These are phyloP conservation scores for Hypoxylon fragiforme DNA, from an alignment of 495 filamentous ascomycete species.

Conservation along the genomic window DNA sequence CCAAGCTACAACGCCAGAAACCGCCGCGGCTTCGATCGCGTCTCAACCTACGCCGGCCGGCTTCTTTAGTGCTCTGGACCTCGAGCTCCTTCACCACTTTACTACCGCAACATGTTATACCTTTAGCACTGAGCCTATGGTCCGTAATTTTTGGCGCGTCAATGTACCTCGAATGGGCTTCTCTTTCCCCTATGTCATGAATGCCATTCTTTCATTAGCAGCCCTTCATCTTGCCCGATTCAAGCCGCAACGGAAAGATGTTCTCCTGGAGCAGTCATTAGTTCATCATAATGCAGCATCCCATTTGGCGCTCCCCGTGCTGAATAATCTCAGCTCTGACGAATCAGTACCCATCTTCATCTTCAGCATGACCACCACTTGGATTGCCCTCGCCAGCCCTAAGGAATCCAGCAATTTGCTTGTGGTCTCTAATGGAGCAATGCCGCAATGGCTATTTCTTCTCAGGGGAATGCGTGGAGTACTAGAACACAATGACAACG, in stretches of 20 bases:
- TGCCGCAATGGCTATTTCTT: slow-evolving; percentile 47
- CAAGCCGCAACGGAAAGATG: slow-evolving; percentile 40
- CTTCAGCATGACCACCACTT: slow-evolving; percentile 55
- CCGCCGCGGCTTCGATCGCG: slow-evolving; percentile 1
- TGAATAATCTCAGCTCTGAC: slow-evolving; percentile 49
- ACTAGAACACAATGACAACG: slow-evolving; percentile 32
- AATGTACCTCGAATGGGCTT: slow-evolving; percentile 54
- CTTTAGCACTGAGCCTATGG: slow-evolving; percentile 17
- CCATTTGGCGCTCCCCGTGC: slow-evolving; percentile 47
- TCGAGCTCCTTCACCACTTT: slow-evolving; percentile 31
- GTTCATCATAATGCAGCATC: slow-evolving; percentile 53
- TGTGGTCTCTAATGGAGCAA: slow-evolving; percentile 41
- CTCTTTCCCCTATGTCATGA: slow-evolving; percentile 53
- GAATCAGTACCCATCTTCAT: slow-evolving; percentile 58
- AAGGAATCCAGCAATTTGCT: slow-evolving; percentile 46
- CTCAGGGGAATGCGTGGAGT: slow-evolving; percentile 46
- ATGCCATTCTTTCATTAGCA: slow-evolving; percentile 54
- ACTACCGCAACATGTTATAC: slow-evolving; percentile 30
- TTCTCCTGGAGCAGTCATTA: slow-evolving; percentile 51
- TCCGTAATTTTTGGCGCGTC: slow-evolving; percentile 33
- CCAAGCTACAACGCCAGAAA: slow-evolving; percentile 11
- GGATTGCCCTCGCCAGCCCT: slow-evolving; percentile 54
- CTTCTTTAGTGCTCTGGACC: slow-evolving; percentile 24
- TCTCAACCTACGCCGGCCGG: slow-evolving; percentile 5
- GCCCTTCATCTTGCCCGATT: slow-evolving; percentile 54